phyloP scores from a whole-genome alignment of 2,329 filamentous ascomycete species.

The Xylaria sp. region DNA sequence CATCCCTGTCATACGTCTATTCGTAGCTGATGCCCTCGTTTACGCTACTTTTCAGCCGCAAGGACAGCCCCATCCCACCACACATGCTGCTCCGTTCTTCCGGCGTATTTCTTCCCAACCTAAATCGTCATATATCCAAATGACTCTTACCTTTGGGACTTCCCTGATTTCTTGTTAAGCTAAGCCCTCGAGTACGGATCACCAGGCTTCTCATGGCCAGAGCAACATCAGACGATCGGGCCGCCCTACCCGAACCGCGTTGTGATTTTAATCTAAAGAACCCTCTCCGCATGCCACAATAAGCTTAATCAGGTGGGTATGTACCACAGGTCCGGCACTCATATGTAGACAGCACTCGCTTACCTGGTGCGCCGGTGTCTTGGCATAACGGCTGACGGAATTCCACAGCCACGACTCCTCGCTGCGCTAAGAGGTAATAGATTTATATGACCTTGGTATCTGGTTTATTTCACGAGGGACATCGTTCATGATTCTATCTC shows the following conservation, averaged over 20 bases:
- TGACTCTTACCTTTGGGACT: neutral
- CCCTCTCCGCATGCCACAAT: neutral
- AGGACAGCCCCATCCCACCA: neutral
- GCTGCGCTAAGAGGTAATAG: neutral
- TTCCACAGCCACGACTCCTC: neutral
- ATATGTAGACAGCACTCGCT: neutral
- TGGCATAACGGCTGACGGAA: neutral
- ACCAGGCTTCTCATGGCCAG: neutral
- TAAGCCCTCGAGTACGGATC: neutral
- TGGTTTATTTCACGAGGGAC: neutral
- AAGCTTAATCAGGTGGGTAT: neutral
- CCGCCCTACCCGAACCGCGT: neutral
- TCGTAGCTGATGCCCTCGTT: neutral
- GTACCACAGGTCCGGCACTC: neutral
- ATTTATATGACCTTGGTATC: neutral
- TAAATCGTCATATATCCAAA: neutral
- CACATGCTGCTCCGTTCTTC: neutral
- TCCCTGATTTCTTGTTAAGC: neutral
- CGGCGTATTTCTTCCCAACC: neutral
- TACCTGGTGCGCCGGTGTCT: neutral
- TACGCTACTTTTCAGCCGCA: neutral
- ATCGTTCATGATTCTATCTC: neutral
- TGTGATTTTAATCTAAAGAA: neutral
- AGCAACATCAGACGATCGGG: neutral
- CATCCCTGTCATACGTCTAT: neutral